Conservation (phyloP, 1,284 basidiomycete genomes). For the Sanghuangporus baumii region DNA sequence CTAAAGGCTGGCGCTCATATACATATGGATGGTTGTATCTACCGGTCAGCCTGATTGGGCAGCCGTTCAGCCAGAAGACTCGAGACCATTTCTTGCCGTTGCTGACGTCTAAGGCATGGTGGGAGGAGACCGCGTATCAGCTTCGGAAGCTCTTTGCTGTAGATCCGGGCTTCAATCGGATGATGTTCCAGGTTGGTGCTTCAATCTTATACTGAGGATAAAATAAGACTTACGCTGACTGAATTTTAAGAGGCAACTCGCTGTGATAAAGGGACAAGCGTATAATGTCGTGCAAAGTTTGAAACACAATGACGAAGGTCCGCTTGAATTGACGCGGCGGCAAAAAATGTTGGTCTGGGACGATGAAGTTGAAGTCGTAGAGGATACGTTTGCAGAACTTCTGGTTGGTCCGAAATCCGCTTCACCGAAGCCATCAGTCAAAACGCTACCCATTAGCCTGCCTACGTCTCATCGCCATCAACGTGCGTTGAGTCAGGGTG, state of each 20-base stretch:
- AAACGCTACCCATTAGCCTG: constrained; percentile 50
- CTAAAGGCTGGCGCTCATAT: constrained; percentile 84
- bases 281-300: constrained; percentile 86
- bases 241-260: constrained; percentile 64
- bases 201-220: not conserved
- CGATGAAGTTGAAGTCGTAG: constrained; percentile 70
- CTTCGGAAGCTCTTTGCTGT: constrained; percentile 72
- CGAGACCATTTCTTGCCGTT: constrained; percentile 78
- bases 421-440: constrained; percentile 56
- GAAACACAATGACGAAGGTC: constrained; percentile 71
- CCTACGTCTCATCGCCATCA: constrained; percentile 22
- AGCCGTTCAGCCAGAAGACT: constrained; percentile 79
- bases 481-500: constrained; percentile 53
- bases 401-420: constrained; percentile 32
- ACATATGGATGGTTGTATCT: constrained; percentile 91
- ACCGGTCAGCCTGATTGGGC: constrained; percentile 79
- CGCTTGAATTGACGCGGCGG: constrained; percentile 77
- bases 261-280: constrained; percentile 89
- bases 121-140: constrained; percentile 81
- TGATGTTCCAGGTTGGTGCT: constrained; percentile 67
- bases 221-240: not conserved
- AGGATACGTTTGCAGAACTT: constrained; percentile 43
- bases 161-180: constrained; percentile 81
- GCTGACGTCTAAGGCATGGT: constrained; percentile 81
- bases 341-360: constrained; percentile 78